Percentiles rank a stretch among this genome's conserved stretches.
These are phyloP conservation scores for Cladosporium sp. DNA, from an alignment of 2,329 filamentous ascomycete species.

Conservation along the genomic window DNA sequence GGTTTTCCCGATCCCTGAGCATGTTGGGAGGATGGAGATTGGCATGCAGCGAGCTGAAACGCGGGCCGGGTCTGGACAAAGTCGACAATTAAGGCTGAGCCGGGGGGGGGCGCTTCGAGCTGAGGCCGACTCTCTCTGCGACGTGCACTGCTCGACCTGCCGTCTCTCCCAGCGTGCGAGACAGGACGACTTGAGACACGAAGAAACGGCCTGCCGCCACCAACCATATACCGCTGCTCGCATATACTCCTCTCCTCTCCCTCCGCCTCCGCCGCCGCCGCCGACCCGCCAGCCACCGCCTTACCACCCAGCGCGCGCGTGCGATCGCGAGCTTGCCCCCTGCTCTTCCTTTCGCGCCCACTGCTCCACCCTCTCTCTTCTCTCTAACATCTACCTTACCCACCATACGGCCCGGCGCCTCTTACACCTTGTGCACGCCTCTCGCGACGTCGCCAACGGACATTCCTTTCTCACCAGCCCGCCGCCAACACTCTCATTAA, in stretches of 20 bases:
- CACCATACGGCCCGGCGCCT: conserved; percentile 13
- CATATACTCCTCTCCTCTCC: not conserved
- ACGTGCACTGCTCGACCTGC: not conserved
- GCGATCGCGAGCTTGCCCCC: conserved; percentile 9
- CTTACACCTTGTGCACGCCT: conserved; percentile 12
- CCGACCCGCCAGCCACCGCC: conserved; percentile 16
- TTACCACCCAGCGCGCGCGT: not conserved
- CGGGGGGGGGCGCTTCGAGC: not conserved
- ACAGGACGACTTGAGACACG: conserved; percentile 7
- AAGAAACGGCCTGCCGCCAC: conserved; percentile 7
- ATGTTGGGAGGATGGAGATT: conserved; percentile 1
- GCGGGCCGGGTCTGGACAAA: not conserved
- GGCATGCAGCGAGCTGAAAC: conserved; percentile 11
- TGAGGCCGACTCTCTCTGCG: not conserved
- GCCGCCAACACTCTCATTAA: not conserved
- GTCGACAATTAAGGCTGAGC: conserved; percentile 2
- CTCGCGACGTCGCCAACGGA: conserved; percentile 12
- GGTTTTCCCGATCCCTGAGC: conserved; percentile 1
- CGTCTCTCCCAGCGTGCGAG: not conserved
- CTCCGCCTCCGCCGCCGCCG: not conserved
- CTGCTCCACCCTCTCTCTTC: conserved; percentile 14
- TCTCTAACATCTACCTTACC: not conserved
- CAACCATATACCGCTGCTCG: conserved; percentile 1
- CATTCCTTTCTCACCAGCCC: conserved; percentile 7
- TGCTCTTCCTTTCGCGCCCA: conserved; percentile 1